A percentile compares a stretch with the other conserved stretches of the same genome.
phyloP scores from a whole-genome alignment of 148 eudicot species.

The Gaultheria prostrata region DNA sequence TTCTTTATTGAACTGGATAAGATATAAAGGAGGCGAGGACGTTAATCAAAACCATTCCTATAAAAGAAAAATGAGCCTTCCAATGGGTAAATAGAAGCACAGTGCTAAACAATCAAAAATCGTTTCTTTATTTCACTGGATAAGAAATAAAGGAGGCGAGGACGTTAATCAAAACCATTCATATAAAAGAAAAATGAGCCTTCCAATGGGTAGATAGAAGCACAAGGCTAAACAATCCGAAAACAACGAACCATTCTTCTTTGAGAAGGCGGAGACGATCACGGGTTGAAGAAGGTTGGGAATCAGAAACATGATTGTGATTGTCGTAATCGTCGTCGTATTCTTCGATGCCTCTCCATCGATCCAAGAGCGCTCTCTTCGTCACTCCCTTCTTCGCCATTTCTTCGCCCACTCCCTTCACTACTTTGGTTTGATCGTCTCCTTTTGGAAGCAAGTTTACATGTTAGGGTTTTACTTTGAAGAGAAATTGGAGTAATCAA shows the following conservation, averaged over 20 bases:
- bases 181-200: not conserved
- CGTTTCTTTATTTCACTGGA: not conserved
- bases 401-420: not conserved
- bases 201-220: not conserved
- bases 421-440: too few species aligned
- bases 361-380: slow-evolving; percentile 58
- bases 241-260: slow-evolving; percentile 65
- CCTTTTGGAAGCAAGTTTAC: too few species aligned
- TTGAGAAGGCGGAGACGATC: slow-evolving; percentile 58
- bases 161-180: not conserved
- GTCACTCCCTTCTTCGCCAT: slow-evolving; percentile 39
- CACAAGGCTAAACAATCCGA: not conserved
- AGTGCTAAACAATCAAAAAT: too few species aligned
- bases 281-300: slow-evolving; percentile 24
- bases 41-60: not conserved
- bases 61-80: not conserved
- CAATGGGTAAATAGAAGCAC: too few species aligned
- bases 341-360: slow-evolving; percentile 82
- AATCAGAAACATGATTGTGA: slow-evolving; percentile 8
- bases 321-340: slow-evolving; percentile 33
- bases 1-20: not conserved
- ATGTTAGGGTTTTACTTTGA: too few species aligned
- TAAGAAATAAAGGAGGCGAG: not conserved
- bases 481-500: too few species aligned
- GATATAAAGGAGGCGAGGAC: not conserved